Percentiles rank a stretch among this genome's conserved stretches.
These are phyloP conservation scores for Abortiporus biennis DNA, from an alignment of 1,284 basidiomycete genomes.

Conservation along the genomic window DNA sequence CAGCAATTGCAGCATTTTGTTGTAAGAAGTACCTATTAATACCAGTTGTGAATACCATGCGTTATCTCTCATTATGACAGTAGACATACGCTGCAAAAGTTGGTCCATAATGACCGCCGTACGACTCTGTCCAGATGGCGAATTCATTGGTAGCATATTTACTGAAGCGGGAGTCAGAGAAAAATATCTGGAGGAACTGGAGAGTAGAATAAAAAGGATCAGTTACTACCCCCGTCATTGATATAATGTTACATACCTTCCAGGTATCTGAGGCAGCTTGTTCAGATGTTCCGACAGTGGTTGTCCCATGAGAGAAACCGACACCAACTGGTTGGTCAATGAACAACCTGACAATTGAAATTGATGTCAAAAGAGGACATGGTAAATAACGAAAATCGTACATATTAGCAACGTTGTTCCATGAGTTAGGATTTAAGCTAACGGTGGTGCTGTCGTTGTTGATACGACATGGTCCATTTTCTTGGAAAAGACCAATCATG, in stretches of 20 bases:
- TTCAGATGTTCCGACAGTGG: constrained; percentile 43
- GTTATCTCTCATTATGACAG: neutral
- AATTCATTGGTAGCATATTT: constrained; percentile 44
- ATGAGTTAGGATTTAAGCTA: constrained; percentile 51
- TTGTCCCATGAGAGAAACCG: constrained; percentile 53
- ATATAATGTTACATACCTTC: constrained; percentile 25
- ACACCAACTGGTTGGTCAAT: constrained; percentile 61
- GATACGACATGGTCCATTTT: constrained; percentile 58
- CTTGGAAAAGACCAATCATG: constrained; percentile 66
- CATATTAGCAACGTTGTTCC: constrained; percentile 61
- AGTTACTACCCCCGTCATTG: too few relatives aligned
- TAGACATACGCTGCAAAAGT: constrained; percentile 44
- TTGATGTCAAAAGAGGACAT: neutral
- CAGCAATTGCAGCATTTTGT: constrained; percentile 54
- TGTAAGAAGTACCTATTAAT: constrained; percentile 43
- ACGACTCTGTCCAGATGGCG: constrained; percentile 62
- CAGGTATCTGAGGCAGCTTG: constrained; percentile 54
- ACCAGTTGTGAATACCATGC: neutral
- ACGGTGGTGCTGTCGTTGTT: constrained; percentile 49
- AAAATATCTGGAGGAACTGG: constrained; percentile 60
- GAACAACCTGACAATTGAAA: constrained; percentile 28
- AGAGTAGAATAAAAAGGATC: too few relatives aligned
- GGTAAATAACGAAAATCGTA: constrained; percentile 12
- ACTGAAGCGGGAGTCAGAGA: constrained; percentile 50
- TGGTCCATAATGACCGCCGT: constrained; percentile 62